These are phyloP conservation scores for Venturia aucupariae DNA, from an alignment of 2,329 filamentous ascomycete species.

Conservation along the genomic window DNA sequence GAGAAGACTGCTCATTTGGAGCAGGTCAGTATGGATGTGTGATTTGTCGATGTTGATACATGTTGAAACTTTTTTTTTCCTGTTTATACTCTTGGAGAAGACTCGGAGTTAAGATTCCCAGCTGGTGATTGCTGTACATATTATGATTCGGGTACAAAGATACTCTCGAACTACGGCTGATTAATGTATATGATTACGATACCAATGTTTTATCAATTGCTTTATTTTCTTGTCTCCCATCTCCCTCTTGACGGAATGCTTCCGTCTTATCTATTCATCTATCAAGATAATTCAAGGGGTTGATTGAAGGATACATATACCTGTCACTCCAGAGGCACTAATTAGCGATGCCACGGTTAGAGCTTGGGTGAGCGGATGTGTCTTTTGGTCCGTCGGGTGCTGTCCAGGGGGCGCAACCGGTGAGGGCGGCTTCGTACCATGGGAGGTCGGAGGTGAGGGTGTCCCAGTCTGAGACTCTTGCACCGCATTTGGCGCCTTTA, in stretches of 20 bases:
- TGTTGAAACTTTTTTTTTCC: background rate
- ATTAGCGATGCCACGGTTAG: too few species aligned
- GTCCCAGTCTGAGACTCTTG: too few species aligned
- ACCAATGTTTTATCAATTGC: background rate
- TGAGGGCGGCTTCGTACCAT: background rate
- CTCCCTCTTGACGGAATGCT: too few species aligned
- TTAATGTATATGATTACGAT: background rate
- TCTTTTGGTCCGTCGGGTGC: background rate
- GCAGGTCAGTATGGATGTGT: background rate
- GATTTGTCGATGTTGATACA: background rate
- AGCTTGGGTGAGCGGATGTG: too few species aligned
- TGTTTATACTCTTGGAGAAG: background rate
- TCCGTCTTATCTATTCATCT: too few species aligned
- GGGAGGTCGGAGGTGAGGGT: background rate
- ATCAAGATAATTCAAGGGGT: too few species aligned
- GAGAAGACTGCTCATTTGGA: constrained; percentile 12
- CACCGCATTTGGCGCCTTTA: too few species aligned
- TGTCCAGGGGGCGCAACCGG: background rate
- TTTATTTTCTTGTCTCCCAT: background rate
- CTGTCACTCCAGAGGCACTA: too few species aligned
- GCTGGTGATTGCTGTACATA: background rate
- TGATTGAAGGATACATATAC: too few species aligned
- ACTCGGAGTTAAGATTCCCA: too few species aligned
- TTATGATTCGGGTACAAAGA: too few species aligned
- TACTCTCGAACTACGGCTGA: background rate